Percentiles rank a stretch among this genome's conserved stretches.
Conservation (phyloP, 1,284 basidiomycete genomes). For the Rhodotorula sp. region DNA sequence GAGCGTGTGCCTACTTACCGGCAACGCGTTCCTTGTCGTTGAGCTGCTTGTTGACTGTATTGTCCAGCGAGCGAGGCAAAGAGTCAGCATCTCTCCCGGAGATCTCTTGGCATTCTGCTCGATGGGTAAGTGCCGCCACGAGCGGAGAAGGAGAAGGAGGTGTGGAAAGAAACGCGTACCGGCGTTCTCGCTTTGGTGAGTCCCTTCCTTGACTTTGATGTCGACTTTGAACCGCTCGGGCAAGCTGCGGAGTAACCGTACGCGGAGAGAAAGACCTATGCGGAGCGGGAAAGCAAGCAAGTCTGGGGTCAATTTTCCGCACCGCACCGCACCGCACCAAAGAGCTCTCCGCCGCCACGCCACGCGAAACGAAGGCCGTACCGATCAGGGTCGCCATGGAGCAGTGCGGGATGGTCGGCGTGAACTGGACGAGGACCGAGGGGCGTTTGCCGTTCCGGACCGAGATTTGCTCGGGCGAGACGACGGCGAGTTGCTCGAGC, state of each 20-base stretch:
- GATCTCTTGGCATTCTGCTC: background rate
- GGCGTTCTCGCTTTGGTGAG: slow-evolving; percentile 89
- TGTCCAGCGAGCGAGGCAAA: background rate
- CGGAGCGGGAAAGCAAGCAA: too few species aligned
- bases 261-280: slow-evolving; percentile 84
- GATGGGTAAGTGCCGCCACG: too few species aligned
- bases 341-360: too few species aligned
- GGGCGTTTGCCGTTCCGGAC: slow-evolving; percentile 63
- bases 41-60: slow-evolving; percentile 90
- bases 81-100: background rate
- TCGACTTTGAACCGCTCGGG: slow-evolving; percentile 93
- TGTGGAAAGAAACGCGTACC: slow-evolving; percentile 52
- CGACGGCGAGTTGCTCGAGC: slow-evolving; percentile 94
- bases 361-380: slow-evolving; percentile 49
- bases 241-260: slow-evolving; percentile 82
- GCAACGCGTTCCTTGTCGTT: slow-evolving; percentile 99
- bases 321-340: too few species aligned
- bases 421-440: slow-evolving; percentile 77
- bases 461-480: slow-evolving; percentile 81
- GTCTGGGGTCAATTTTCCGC: background rate
- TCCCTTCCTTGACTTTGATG: slow-evolving; percentile 87
- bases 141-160: background rate
- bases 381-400: slow-evolving; percentile 97
- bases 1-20: slow-evolving; percentile 3
- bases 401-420: slow-evolving; percentile 97